A percentile compares a stretch with the other conserved stretches of the same genome.
These are phyloP conservation scores for Stemphylium beticola DNA, from an alignment of 2,329 filamentous ascomycete genomes.

Conservation along the genomic window DNA sequence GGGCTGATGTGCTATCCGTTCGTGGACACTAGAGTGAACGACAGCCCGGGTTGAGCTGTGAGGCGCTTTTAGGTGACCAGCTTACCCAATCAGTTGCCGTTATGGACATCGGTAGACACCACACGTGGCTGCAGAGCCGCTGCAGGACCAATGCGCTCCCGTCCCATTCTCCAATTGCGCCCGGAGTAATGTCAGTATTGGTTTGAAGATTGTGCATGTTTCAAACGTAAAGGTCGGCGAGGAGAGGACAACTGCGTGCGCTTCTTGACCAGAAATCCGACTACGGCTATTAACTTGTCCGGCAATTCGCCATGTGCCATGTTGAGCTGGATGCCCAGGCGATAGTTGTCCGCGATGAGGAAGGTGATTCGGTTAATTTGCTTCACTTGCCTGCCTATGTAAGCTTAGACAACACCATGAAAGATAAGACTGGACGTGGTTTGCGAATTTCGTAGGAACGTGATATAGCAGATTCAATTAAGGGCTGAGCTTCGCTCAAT, in stretches of 20 bases:
- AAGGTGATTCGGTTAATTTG: conserved; percentile 8
- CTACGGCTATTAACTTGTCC: background rate
- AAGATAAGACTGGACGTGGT: conserved; percentile 4
- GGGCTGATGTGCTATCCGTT: too few relatives aligned
- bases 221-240: conserved; percentile 4
- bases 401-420: background rate
- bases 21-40: background rate
- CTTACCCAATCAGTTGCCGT: background rate
- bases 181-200: conserved; percentile 1
- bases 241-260: background rate
- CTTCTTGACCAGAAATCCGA: background rate
- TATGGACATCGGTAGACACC: conserved; percentile 2
- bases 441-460: background rate
- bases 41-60: background rate
- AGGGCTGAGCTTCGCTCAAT: background rate
- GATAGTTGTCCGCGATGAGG: conserved; percentile 4
- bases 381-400: background rate
- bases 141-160: conserved; percentile 6
- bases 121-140: conserved; percentile 13
- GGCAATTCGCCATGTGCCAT: background rate
- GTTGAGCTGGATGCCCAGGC: background rate
- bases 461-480: background rate
- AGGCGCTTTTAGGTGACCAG: background rate
- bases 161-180: background rate
- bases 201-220: background rate